Percentiles rank a stretch among this genome's conserved stretches.
Conservation (phyloP, 23 red algal species). For the Gracilaria caudata region DNA sequence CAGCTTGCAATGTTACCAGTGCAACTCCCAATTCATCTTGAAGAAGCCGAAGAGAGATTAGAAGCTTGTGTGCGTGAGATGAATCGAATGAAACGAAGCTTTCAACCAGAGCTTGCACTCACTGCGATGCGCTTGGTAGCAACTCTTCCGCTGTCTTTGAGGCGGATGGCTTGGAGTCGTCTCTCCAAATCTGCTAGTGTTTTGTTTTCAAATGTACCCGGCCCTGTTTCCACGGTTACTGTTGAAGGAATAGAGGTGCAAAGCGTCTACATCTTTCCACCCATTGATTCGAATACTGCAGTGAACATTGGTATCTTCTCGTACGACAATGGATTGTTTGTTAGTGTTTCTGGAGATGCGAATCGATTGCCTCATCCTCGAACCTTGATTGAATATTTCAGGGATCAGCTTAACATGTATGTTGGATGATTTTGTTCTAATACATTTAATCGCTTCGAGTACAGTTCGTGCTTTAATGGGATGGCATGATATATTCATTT, state of each 20-base stretch:
- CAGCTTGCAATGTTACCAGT: constrained; percentile 53
- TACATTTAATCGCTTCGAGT: too few relatives aligned
- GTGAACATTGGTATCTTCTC: constrained; percentile 51
- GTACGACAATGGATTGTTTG: constrained; percentile 30
- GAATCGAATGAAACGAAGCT: constrained; percentile 53
- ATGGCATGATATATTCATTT: too few relatives aligned
- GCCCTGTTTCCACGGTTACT: constrained; percentile 10
- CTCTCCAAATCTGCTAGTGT: constrained; percentile 35
- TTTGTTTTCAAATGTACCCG: constrained; percentile 62
- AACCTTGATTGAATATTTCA: background rate
- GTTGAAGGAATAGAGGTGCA: constrained; percentile 27
- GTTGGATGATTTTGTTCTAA: background rate
- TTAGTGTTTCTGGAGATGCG: constrained; percentile 46
- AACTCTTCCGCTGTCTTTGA: constrained; percentile 10
- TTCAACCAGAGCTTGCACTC: constrained; percentile 34
- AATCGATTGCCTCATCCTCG: constrained; percentile 48
- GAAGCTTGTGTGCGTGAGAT: constrained; percentile 15
- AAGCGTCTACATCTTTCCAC: constrained; percentile 46
- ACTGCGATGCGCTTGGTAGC: constrained; percentile 29
- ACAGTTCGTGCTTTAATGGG: too few relatives aligned
- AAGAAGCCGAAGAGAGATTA: constrained; percentile 11
- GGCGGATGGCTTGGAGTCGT: constrained; percentile 18
- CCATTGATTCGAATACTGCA: constrained; percentile 24
- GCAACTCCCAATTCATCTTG: constrained; percentile 25
- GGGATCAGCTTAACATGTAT: background rate